Evolutionary conservation across 306 rosid species (phyloP).

Genomic region (Acmispon strigosus): DNA sequence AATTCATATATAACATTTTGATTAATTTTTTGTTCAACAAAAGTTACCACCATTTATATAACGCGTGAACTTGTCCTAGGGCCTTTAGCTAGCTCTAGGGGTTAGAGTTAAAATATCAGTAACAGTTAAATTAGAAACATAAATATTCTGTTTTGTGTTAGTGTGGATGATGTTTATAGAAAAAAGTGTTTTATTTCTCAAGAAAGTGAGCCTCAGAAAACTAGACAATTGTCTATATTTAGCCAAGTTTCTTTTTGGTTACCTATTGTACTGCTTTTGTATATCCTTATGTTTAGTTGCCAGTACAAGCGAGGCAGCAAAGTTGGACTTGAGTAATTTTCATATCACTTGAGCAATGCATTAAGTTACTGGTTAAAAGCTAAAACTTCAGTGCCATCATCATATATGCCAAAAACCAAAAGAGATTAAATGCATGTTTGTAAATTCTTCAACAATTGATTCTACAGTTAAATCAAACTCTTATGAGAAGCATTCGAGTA

Average conservation of each 20-base stretch:
- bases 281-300: neutral
- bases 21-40: neutral
- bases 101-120: too few species aligned
- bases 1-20: neutral
- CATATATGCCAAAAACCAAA: neutral
- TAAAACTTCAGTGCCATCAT: neutral
- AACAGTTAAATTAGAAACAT: neutral
- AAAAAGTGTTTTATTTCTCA: conserved; percentile 4
- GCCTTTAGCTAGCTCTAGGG: neutral
- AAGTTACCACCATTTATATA: neutral
- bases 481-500: too few species aligned
- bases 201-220: conserved; percentile 5
- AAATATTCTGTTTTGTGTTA: neutral
- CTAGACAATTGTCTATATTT: neutral
- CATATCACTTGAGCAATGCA: neutral
- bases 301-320: neutral
- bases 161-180: neutral
- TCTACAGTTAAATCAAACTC: too few species aligned
- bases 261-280: neutral
- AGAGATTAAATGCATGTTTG: too few species aligned
- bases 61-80: neutral
- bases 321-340: neutral
- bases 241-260: neutral
- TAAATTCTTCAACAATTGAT: too few species aligned
- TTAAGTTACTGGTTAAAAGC: neutral